Evolutionary conservation across 1,284 basidiomycete species (phyloP).

Genomic region (Ustanciosporium gigantosporum): DNA sequence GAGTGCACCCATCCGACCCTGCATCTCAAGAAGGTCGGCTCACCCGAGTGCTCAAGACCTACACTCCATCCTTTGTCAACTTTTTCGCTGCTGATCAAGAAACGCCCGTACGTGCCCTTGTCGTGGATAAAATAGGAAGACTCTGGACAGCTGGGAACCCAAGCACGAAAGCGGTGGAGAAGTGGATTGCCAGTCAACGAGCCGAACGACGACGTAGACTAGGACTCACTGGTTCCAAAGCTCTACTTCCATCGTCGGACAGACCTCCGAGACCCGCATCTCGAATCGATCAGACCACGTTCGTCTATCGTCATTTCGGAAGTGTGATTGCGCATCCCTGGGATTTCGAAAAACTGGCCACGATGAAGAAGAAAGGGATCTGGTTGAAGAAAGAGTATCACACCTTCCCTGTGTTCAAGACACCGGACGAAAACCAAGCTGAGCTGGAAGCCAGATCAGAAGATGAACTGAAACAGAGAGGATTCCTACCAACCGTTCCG

Average conservation of each 20-base stretch:
- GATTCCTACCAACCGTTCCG: constrained; percentile 40
- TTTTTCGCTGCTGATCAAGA: constrained; percentile 19
- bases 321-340: constrained; percentile 35
- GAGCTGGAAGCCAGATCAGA: constrained; percentile 19
- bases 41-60: constrained; percentile 21
- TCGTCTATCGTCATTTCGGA: constrained; percentile 29
- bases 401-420: constrained; percentile 29
- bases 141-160: constrained; percentile 38
- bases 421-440: constrained; percentile 20
- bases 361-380: constrained; percentile 23
- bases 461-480: constrained; percentile 9
- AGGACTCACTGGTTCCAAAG: constrained; percentile 1
- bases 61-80: constrained; percentile 43
- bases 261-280: constrained; percentile 20
- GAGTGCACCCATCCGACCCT: constrained; percentile 1
- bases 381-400: constrained; percentile 36
- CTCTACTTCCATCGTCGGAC: constrained; percentile 1
- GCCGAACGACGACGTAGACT: constrained; percentile 17
- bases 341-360: constrained; percentile 27
- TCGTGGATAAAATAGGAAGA: constrained; percentile 30
- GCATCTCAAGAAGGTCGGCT: constrained; percentile 8
- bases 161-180: constrained; percentile 14
- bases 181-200: constrained; percentile 24
- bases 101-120: constrained; percentile 23
- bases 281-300: constrained; percentile 39